These are phyloP conservation scores for Gossypium rotundifolium DNA, from an alignment of 345 rosid species.

Conservation along the genomic window DNA sequence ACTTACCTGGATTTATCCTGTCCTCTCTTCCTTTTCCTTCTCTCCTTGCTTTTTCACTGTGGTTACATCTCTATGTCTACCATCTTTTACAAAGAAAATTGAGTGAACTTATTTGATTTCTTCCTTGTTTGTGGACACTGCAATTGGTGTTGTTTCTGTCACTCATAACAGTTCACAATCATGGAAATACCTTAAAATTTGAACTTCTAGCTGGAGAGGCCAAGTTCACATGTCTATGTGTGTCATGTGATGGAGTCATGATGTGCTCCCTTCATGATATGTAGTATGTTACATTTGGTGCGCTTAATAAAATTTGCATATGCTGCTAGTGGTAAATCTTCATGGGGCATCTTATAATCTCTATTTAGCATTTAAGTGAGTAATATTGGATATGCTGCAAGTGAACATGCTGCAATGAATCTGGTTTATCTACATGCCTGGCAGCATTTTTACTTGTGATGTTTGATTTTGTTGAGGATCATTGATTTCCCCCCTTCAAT, in stretches of 20 bases:
- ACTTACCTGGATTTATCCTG: neutral
- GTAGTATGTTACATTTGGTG: neutral
- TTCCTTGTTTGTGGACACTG: neutral
- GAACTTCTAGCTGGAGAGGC: neutral
- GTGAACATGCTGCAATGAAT: neutral
- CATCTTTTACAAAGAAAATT: neutral
- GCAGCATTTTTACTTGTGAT: slow-evolving; percentile 3
- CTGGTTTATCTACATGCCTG: neutral
- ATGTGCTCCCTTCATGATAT: neutral
- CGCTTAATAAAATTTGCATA: neutral
- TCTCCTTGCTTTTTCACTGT: slow-evolving; percentile 2
- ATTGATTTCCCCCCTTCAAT: neutral
- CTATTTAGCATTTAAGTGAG: neutral
- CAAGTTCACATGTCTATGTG: neutral
- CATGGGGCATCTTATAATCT: neutral
- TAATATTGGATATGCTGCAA: neutral
- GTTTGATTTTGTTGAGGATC: neutral
- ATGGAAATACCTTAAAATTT: neutral
- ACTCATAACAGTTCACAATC: neutral
- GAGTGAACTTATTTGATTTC: neutral
- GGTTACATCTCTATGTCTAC: neutral
- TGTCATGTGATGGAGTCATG: neutral
- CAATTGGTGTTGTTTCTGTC: neutral
- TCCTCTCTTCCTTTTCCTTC: neutral
- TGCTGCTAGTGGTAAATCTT: neutral